Evolutionary conservation across 2,329 filamentous ascomycete genomes (phyloP).

Genomic region (Diaporthe vaccinii): DNA sequence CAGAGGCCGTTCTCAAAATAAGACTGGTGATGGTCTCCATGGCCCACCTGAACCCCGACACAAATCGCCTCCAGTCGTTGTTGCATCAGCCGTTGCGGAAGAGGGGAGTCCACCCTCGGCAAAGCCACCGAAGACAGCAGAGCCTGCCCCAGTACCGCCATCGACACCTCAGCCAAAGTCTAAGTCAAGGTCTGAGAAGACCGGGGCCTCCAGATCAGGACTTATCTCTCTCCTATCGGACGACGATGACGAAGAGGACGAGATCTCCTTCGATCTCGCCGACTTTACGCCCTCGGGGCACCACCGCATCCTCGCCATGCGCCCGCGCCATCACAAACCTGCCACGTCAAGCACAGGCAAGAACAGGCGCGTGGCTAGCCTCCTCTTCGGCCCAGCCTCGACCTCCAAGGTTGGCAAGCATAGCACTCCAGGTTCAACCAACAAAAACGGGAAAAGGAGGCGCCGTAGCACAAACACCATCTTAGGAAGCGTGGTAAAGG

Average conservation of each 20-base stretch:
- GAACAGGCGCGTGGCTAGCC: conserved; percentile 39
- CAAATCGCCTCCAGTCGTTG: not conserved
- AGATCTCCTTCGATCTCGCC: conserved; percentile 53
- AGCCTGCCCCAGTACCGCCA: not conserved
- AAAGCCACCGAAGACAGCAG: not conserved
- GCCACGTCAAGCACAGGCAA: conserved; percentile 11
- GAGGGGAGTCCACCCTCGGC: not conserved
- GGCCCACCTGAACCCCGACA: not conserved
- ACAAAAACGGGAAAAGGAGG: not conserved
- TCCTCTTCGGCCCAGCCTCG: conserved; percentile 39
- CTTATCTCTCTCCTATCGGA: conserved; percentile 60
- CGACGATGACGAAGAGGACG: conserved; percentile 53
- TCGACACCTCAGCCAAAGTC: conserved; percentile 32
- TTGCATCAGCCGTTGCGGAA: not conserved
- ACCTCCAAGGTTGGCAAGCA: conserved; percentile 23
- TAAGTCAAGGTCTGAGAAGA: conserved; percentile 27
- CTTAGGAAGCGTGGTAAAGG: conserved; percentile 32
- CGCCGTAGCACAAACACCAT: conserved; percentile 20
- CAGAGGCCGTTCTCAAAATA: not conserved
- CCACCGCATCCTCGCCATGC: conserved; percentile 25
- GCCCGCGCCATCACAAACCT: not conserved
- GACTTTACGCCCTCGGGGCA: conserved; percentile 44
- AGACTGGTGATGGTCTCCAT: not conserved
- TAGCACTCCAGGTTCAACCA: not conserved
- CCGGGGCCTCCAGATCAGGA: conserved; percentile 50